These are phyloP conservation scores for Gossypium australe DNA, from an alignment of 345 rosid genomes.

Conservation along the genomic window DNA sequence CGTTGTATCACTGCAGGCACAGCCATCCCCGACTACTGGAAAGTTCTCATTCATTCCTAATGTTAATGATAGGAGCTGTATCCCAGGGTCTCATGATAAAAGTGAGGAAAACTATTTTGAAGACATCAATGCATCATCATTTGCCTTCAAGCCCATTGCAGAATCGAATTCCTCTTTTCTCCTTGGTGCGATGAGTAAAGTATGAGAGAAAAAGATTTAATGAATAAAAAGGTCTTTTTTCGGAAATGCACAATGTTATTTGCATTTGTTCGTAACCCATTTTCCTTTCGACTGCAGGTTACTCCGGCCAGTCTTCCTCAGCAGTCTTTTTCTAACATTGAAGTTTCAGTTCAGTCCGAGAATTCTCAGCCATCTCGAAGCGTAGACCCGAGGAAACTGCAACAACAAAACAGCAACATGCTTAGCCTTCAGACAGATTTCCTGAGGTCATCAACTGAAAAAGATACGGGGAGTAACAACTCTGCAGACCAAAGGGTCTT, in stretches of 20 bases:
- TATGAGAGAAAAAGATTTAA: conserved; percentile 21
- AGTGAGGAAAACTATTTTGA: conserved; percentile 57
- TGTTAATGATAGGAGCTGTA: conserved; percentile 28
- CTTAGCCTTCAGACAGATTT: conserved; percentile 37
- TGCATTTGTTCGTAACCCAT: neutral
- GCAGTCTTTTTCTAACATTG: neutral
- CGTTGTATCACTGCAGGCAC: conserved; percentile 49
- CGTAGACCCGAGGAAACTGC: conserved; percentile 30
- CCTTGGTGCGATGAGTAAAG: conserved; percentile 40
- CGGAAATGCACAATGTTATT: neutral
- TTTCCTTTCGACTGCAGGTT: neutral
- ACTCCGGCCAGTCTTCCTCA: neutral
- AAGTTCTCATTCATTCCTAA: conserved; percentile 60
- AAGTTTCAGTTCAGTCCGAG: conserved; percentile 38
- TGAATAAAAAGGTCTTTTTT: neutral
- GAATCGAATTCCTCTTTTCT: conserved; percentile 48
- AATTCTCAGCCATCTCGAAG: conserved; percentile 39
- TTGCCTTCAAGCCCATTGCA: conserved; percentile 66
- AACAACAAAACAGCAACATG: conserved; percentile 35
- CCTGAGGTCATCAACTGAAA: conserved; percentile 33
- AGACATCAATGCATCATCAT: conserved; percentile 51
- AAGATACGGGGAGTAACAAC: conserved; percentile 29
- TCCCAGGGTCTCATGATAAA: conserved; percentile 38
- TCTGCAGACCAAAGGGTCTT: conserved; percentile 31
- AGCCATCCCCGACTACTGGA: conserved; percentile 92